Base-by-base conservation (phyloP, 306 rosid species). In the Acmispon strigosus region DNA sequence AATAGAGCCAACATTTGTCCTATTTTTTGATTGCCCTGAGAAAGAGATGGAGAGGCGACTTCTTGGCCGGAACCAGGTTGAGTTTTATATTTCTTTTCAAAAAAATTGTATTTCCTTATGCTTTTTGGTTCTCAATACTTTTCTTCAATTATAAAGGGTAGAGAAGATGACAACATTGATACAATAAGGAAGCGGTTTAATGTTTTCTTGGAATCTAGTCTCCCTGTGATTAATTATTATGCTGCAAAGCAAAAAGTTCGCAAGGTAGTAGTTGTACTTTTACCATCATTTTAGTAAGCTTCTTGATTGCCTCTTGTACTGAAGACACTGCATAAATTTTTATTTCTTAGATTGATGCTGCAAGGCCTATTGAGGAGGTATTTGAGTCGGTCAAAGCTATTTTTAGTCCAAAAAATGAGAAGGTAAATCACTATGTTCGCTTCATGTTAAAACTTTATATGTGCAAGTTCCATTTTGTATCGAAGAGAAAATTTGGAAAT, bases 1-100 rank as follows among this genome's bases (percentile, higher is more conserved):
- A 73, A 91, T 89, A 60, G 97, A 85, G 82, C 99, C 99, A 61
- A 44, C 91, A 29, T 80, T 89, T 70, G 90, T 95, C 79, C 81
- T 95, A 70, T 95, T n/a, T 78, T 95, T 95, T 72, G 89, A 89
- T 49, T 95, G 97, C 72, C 80, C 89, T 1, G 96, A 91, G 67
- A 86, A 89, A 77, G 99, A 91, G 84, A 87, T 91, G 99, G 97
- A 95, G 84, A 89, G 72, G 81, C 88, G 99, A 43, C 92, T 95
- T 76, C 81, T 95, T 73, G 57, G 56, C 76, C 82, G 99, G 86
- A 89, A 95, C 76, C 89, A 95, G 99, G 99, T 92, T 66, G 27
- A 78, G 37, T 17, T 27, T 56, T n/a, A 66, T 60, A 70, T 65
- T 67, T 24, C 5, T 20, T 10, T 5, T 22, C 15, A 20, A 13